A percentile compares a stretch with the other conserved stretches of the same genome.
Evolutionary conservation across 768 basidiomycete species (phyloP).

Genomic region (Gloeostereum incarnatum): DNA sequence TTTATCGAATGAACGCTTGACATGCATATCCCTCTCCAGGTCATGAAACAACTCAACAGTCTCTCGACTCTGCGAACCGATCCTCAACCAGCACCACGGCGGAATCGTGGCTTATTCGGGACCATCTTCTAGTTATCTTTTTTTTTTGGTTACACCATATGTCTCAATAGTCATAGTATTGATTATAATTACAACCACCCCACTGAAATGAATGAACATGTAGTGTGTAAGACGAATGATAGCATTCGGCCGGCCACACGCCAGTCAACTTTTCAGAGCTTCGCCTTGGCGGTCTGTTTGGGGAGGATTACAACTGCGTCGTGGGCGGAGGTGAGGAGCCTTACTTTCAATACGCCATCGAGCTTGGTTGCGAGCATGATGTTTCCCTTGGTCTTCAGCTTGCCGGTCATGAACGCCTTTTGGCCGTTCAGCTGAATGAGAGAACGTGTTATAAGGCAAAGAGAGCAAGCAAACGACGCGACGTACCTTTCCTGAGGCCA

Average conservation of each 20-base stretch:
- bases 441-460: neutral
- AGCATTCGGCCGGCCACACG: too few species aligned
- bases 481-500: slow-evolving; percentile 66
- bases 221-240: too few species aligned
- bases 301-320: neutral
- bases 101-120: slow-evolving; percentile 74
- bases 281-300: slow-evolving; percentile 31
- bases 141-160: too few species aligned
- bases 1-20: neutral
- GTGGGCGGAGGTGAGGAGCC: slow-evolving; percentile 6
- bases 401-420: slow-evolving; percentile 94
- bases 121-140: slow-evolving; percentile 47
- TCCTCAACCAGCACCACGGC: slow-evolving; percentile 60
- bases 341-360: slow-evolving; percentile 71
- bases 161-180: too few species aligned
- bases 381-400: slow-evolving; percentile 87
- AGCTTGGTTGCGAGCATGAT: slow-evolving; percentile 94
- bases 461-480: neutral
- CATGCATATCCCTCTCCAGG: too few species aligned
- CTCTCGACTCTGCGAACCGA: slow-evolving; percentile 84
- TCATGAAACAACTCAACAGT: slow-evolving; percentile 93
- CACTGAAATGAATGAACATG: too few species aligned
- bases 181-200: too few species aligned
- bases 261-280: too few species aligned
- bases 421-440: slow-evolving; percentile 70